These are phyloP conservation scores for Parathielavia appendiculata DNA, from an alignment of 495 filamentous ascomycete species.

Conservation along the genomic window DNA sequence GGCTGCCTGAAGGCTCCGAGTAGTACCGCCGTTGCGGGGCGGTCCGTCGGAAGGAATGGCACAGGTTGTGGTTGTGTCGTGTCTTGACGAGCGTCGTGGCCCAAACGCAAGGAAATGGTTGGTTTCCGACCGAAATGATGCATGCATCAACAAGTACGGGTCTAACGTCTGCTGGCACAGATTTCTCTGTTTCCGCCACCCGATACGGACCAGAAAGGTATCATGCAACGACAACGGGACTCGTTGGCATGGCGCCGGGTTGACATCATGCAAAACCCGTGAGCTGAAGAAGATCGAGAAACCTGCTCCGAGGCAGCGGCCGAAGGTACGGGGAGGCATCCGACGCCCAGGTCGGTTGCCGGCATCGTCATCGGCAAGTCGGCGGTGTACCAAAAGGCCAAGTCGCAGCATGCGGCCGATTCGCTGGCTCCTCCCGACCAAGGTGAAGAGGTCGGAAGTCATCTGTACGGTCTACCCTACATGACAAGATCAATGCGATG, in stretches of 20 bases:
- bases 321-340: slow-evolving; percentile 2
- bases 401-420: slow-evolving; percentile 6
- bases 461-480: background rate
- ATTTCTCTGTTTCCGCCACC: slow-evolving; percentile 1
- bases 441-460: slow-evolving; percentile 8
- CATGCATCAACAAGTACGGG: background rate
- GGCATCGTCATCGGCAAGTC: slow-evolving; percentile 3
- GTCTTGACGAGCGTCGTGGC: background rate
- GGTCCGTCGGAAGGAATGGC: slow-evolving; percentile 18
- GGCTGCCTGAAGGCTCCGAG: slow-evolving; percentile 1
- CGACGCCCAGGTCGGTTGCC: slow-evolving; percentile 1
- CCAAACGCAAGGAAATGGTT: background rate
- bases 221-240: background rate
- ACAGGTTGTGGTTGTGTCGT: slow-evolving; percentile 6
- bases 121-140: background rate
- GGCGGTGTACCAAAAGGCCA: slow-evolving; percentile 13
- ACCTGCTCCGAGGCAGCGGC: slow-evolving; percentile 3
- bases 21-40: slow-evolving; percentile 17
- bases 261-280: background rate
- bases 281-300: background rate
- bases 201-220: background rate
- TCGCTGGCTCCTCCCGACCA: slow-evolving; percentile 15
- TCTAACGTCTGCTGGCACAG: background rate
- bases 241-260: background rate
- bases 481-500: slow-evolving; percentile 16